Conservation (phyloP, 1,284 basidiomycete genomes). For the Trametes versicolor region DNA sequence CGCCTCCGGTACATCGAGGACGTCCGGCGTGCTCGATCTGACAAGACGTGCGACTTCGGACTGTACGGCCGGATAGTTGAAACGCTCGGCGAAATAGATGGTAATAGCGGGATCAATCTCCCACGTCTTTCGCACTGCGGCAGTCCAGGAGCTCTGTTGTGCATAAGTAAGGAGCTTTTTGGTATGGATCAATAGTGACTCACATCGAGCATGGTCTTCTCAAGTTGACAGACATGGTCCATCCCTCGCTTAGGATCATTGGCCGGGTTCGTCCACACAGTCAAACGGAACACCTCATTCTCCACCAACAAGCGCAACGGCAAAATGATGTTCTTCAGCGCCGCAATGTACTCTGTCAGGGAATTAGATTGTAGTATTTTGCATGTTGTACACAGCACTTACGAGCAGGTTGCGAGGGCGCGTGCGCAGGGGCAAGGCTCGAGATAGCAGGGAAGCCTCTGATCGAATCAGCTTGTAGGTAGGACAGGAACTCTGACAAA, state of each 20-base stretch:
- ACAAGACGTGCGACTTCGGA: conserved; percentile 83
- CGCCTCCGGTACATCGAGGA: conserved; percentile 83
- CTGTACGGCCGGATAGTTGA: conserved; percentile 73
- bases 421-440: conserved; percentile 69
- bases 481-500: conserved; percentile 84
- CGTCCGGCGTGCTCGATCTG: conserved; percentile 76
- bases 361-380: conserved; percentile 9
- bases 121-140: conserved; percentile 83
- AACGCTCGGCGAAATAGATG: conserved; percentile 87
- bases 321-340: conserved; percentile 62
- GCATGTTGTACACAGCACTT: conserved; percentile 35
- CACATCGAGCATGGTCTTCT: conserved; percentile 71
- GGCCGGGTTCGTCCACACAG: conserved; percentile 92
- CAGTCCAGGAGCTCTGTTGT: conserved; percentile 73
- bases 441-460: conserved; percentile 74
- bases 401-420: conserved; percentile 57
- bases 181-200: conserved; percentile 28
- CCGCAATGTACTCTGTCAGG: conserved; percentile 61
- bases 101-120: conserved; percentile 85
- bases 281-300: conserved; percentile 88
- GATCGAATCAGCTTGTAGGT: conserved; percentile 79
- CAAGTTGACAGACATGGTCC: conserved; percentile 66
- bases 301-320: conserved; percentile 88
- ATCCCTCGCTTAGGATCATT: conserved; percentile 77
- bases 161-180: conserved; percentile 19